Evolutionary conservation across 2,329 filamentous ascomycete species (phyloP).

Genomic region (Colletotrichum liaoningense): DNA sequence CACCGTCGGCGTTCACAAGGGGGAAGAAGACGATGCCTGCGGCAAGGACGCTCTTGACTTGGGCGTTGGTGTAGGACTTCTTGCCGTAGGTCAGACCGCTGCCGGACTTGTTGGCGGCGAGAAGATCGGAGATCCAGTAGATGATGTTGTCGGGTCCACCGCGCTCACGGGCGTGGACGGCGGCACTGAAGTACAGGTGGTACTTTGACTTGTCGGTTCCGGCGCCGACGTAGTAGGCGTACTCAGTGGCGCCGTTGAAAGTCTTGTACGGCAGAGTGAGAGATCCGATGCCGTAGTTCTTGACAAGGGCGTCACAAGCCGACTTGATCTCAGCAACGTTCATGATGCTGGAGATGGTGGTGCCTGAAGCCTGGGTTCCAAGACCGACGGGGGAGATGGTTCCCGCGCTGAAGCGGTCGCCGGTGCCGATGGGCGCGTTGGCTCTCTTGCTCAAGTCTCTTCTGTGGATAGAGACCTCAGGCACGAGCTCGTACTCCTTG

Average conservation of each 20-base stretch:
- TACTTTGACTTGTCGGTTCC: slow-evolving; percentile 44
- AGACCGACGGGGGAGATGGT: slow-evolving; percentile 44
- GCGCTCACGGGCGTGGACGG: slow-evolving; percentile 68
- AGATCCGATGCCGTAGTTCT: slow-evolving; percentile 52
- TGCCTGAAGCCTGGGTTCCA: slow-evolving; percentile 39
- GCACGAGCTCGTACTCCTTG: slow-evolving; percentile 25
- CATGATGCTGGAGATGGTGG: slow-evolving; percentile 54
- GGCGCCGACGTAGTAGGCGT: slow-evolving; percentile 39
- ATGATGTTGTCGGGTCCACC: slow-evolving; percentile 67
- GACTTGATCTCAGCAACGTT: slow-evolving; percentile 57
- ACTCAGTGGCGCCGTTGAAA: slow-evolving; percentile 50
- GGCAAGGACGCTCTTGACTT: slow-evolving; percentile 63
- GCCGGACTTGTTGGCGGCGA: slow-evolving; percentile 61
- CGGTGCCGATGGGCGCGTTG: slow-evolving; percentile 47
- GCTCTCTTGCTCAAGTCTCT: slow-evolving; percentile 22
- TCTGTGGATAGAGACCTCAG: slow-evolving; percentile 19
- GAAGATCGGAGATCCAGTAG: slow-evolving; percentile 68
- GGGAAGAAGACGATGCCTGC: slow-evolving; percentile 65
- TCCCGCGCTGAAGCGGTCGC: slow-evolving; percentile 33
- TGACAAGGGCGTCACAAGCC: slow-evolving; percentile 55
- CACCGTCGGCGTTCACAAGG: slow-evolving; percentile 66
- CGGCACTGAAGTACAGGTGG: slow-evolving; percentile 63
- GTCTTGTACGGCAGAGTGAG: slow-evolving; percentile 55
- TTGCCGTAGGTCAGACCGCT: slow-evolving; percentile 63
- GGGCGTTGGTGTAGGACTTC: slow-evolving; percentile 60